A percentile compares a stretch with the other conserved stretches of the same genome.
Conservation (phyloP, 179 eudicot species). For the Spinacia oleracea region DNA sequence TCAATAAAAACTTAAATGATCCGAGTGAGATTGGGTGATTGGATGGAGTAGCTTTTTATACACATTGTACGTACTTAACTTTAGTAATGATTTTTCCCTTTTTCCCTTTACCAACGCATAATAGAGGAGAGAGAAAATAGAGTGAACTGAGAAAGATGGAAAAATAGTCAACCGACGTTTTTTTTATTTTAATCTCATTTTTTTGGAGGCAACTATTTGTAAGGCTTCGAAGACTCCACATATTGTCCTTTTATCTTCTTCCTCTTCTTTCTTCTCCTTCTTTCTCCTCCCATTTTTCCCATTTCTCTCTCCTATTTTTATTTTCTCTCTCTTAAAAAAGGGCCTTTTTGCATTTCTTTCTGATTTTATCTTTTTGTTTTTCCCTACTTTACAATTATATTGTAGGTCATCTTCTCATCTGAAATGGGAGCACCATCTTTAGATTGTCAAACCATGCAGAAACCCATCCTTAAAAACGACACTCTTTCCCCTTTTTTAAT, state of each 20-base stretch:
- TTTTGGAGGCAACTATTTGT: conserved; percentile 46
- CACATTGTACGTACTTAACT: not conserved
- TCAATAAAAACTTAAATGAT: too few relatives aligned
- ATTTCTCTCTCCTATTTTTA: not conserved
- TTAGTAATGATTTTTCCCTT: not conserved
- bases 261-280: conserved; percentile 28
- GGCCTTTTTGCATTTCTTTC: not conserved
- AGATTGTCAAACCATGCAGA: conserved; percentile 57
- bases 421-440: conserved; percentile 22
- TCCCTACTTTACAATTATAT: not conserved
- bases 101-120: not conserved
- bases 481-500: conserved; percentile 30
- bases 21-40: not conserved
- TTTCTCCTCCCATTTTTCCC: conserved; percentile 13
- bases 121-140: not conserved
- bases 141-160: conserved; percentile 9
- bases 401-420: not conserved
- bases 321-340: not conserved
- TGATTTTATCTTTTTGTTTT: not conserved
- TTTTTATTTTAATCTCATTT: conserved; percentile 12
- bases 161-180: conserved; percentile 47
- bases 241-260: conserved; percentile 35
- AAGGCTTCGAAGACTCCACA: conserved; percentile 91
- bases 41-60: not conserved
- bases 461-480: conserved; percentile 37